A percentile compares a stretch with the other conserved stretches of the same genome.
phyloP scores from a whole-genome alignment of 345 rosid species.

The Cochlearia excelsa region DNA sequence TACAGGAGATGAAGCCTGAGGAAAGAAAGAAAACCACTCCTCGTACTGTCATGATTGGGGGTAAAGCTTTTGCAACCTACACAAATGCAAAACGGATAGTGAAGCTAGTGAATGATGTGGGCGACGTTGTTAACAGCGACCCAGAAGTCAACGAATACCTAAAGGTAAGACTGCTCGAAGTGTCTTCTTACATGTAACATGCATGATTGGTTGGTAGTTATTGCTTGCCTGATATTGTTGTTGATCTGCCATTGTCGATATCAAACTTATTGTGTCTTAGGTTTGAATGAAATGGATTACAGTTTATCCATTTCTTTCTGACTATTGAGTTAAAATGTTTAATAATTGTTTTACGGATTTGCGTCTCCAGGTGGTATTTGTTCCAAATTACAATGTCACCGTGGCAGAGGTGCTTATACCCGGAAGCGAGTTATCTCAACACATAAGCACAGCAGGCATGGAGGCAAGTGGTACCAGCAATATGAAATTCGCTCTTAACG shows the following conservation, averaged over 20 bases:
- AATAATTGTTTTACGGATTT: not conserved
- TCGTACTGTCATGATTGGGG: slow-evolving; percentile 94
- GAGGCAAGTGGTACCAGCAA: slow-evolving; percentile 99
- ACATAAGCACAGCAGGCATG: slow-evolving; percentile 99
- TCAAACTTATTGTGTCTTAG: not conserved
- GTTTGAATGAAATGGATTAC: slow-evolving; percentile 9
- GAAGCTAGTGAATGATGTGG: slow-evolving; percentile 92
- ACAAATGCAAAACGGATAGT: slow-evolving; percentile 96
- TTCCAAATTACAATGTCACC: slow-evolving; percentile 95
- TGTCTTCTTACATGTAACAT: slow-evolving; percentile 2
- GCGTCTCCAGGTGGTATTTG: slow-evolving; percentile 72
- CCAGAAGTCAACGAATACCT: slow-evolving; percentile 85
- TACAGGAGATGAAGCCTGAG: slow-evolving; percentile 82
- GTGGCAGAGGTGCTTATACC: slow-evolving; percentile 95
- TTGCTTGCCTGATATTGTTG: slow-evolving; percentile 4
- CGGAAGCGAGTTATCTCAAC: slow-evolving; percentile 96
- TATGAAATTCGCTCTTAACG: slow-evolving; percentile 95
- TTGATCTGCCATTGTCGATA: slow-evolving; percentile 11
- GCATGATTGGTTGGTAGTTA: slow-evolving; percentile 14
- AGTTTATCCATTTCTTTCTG: not conserved
- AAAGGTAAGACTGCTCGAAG: slow-evolving; percentile 50
- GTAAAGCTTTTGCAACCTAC: slow-evolving; percentile 97
- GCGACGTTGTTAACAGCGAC: slow-evolving; percentile 78
- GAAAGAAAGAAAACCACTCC: slow-evolving; percentile 77
- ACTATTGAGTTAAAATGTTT: slow-evolving; percentile 2